These are phyloP conservation scores for Dionaea muscipula DNA, from an alignment of 179 eudicot species.

Conservation along the genomic window DNA sequence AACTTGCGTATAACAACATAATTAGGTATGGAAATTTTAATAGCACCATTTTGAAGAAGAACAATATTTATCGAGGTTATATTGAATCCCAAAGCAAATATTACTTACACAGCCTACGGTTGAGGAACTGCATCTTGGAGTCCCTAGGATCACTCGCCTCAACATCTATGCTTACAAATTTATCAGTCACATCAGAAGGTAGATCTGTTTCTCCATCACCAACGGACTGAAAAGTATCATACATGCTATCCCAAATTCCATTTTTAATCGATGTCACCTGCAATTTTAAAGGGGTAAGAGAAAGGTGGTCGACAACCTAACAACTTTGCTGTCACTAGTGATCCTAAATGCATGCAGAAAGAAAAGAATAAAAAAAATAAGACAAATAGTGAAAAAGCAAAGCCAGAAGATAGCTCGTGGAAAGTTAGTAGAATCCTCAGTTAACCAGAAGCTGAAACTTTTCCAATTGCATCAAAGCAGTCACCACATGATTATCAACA, in stretches of 20 bases:
- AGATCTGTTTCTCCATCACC: constrained; percentile 25
- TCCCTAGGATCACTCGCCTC: constrained; percentile 22
- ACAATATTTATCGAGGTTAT: no score
- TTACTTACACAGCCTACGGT: constrained; percentile 33
- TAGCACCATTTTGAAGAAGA: no score
- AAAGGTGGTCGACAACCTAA: background rate
- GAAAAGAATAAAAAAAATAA: no score
- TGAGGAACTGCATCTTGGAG: constrained; percentile 7
- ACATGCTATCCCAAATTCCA: constrained; percentile 88
- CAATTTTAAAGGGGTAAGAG: constrained; percentile 11
- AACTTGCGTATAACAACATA: no score
- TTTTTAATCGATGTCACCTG: constrained; percentile 63
- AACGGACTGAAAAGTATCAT: constrained; percentile 54
- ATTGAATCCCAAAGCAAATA: background rate
- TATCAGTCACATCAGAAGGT: constrained; percentile 15
- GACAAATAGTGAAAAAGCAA: no score
- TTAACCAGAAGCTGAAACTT: no score
- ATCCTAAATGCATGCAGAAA: no score
- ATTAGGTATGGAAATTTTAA: no score
- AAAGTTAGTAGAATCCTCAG: no score
- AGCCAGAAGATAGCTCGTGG: no score
- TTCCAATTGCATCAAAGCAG: no score
- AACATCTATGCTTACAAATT: constrained; percentile 43
- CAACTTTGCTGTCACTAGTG: no score
- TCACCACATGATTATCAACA: background rate